Percentiles rank a stretch among this genome's conserved stretches.
phyloP scores from a whole-genome alignment of 2,329 filamentous ascomycete species.

The Penicillium sp. region DNA sequence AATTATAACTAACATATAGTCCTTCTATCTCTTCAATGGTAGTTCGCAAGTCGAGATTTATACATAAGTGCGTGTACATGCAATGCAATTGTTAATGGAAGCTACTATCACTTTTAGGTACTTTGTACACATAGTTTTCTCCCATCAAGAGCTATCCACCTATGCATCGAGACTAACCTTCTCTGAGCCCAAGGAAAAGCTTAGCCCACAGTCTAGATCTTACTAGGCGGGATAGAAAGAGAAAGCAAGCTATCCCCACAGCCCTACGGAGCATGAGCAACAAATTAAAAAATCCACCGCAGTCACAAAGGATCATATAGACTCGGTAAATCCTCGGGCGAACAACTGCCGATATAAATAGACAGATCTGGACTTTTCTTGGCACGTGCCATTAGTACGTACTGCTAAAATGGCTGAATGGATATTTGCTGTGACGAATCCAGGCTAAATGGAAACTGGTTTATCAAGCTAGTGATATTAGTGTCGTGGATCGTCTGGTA shows the following conservation, averaged over 20 bases:
- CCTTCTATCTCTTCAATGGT: not conserved
- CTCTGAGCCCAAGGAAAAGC: not conserved
- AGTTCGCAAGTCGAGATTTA: no score
- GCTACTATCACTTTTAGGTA: no score
- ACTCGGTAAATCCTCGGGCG: not conserved
- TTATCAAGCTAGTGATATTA: not conserved
- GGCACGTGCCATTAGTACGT: not conserved
- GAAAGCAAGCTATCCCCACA: slow-evolving; percentile 18
- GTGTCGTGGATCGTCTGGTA: not conserved
- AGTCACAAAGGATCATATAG: slow-evolving; percentile 66
- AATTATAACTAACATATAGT: not conserved
- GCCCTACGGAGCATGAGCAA: slow-evolving; percentile 54
- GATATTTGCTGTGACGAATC: not conserved
- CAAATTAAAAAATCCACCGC: slow-evolving; percentile 67
- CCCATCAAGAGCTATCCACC: not conserved
- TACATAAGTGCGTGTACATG: no score
- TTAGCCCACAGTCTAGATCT: slow-evolving; percentile 12
- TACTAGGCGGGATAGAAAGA: slow-evolving; percentile 15
- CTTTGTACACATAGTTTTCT: not conserved
- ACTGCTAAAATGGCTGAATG: not conserved
- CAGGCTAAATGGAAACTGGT: not conserved
- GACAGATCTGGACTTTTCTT: not conserved
- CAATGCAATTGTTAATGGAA: not conserved
- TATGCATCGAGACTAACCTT: not conserved
- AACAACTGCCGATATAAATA: not conserved